Evolutionary conservation across 164 flowering plant species (phyloP), one percentile per base, ranked within the genome.

Genomic region (Piper betle): DNA sequence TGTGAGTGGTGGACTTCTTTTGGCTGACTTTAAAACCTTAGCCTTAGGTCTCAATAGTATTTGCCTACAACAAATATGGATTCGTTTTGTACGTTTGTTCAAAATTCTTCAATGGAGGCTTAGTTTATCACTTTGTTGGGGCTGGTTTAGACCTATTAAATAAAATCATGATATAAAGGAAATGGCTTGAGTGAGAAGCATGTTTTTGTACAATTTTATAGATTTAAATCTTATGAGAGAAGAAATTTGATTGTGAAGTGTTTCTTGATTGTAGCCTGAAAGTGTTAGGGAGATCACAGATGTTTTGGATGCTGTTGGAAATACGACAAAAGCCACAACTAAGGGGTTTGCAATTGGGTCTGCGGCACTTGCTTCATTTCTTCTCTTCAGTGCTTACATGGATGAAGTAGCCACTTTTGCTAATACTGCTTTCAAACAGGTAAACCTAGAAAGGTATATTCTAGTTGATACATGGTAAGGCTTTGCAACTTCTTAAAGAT

Each of bases 341-440:
- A 94, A 94, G 76, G 99, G 99, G 39, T 94, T 94, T 84, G 99
- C 99, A 37, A 91, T 88, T 73, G 97, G 99, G 52, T 94, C 99
- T 71, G 99, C 99, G 8, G 99, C 96, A 55, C 89, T 94, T 62
- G 99, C 99, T 64, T 91, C 99, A 59, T 94, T 94, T 73, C 91
- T 91, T 68, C 78, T 94, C 55, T 94, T 94, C 68, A 94, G 97
- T 78, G 99, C 99, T 55, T 94, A 94, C 66, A 94, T 94, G 97
- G 99, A 93, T 72, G 99, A 93, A 79, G 99, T 93, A 58, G 77
- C 91, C 61, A 40, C 97, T 59, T 90, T 93, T 78, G 82, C 99
- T 54, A 79, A 71, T 15, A 68, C 64, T 71, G 70, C 96, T 66
- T 93, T 94, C 58, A 81, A 78, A 61, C 84, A 94, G 88, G 99